Conservation (phyloP, 768 basidiomycete species). For the Suillus hirtellus region DNA sequence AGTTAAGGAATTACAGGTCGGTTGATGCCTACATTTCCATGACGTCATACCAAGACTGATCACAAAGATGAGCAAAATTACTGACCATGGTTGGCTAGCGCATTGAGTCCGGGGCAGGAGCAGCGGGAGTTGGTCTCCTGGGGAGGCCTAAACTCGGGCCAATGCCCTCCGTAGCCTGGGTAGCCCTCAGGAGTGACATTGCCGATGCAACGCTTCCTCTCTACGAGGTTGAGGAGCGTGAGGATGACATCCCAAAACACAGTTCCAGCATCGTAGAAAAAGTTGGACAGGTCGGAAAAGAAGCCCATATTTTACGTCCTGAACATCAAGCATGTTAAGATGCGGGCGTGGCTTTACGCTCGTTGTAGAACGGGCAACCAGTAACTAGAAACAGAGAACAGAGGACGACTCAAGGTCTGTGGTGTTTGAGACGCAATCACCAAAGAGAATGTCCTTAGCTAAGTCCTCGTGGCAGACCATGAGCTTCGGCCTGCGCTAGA, state of each 20-base stretch:
- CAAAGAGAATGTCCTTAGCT: no score
- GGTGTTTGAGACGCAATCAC: no score
- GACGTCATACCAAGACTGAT: background rate
- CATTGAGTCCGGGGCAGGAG: constrained; percentile 1
- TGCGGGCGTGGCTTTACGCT: background rate
- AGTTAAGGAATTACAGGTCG: no score
- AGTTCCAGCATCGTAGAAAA: background rate
- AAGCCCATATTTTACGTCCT: background rate
- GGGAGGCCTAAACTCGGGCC: background rate
- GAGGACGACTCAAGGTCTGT: no score
- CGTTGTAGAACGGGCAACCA: no score
- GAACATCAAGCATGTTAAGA: background rate
- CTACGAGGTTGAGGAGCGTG: background rate
- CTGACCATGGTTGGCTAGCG: background rate
- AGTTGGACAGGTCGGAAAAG: background rate
- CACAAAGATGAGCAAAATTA: background rate
- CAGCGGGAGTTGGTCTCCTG: background rate
- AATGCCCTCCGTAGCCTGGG: background rate
- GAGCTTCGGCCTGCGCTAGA: no score
- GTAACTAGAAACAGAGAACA: no score
- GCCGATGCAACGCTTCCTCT: background rate
- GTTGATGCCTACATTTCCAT: background rate
- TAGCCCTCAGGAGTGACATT: background rate
- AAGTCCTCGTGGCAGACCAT: no score
- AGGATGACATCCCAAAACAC: constrained; percentile 1